A percentile compares a stretch with the other conserved stretches of the same genome.
Evolutionary conservation across 2,329 filamentous ascomycete species (phyloP).

Genomic region (Ceratocystis colombiana): DNA sequence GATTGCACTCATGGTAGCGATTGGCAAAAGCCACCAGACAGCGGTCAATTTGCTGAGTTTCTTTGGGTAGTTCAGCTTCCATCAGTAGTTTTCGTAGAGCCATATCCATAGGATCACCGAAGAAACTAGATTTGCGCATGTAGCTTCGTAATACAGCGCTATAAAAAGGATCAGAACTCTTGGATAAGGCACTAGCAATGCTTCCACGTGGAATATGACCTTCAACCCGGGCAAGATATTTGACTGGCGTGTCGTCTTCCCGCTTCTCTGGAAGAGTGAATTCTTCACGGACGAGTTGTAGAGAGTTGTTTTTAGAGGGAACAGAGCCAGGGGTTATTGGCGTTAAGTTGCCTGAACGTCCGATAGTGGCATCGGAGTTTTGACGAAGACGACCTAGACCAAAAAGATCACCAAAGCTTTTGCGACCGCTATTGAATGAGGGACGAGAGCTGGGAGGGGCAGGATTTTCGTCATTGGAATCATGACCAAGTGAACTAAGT

Average conservation of each 20-base stretch:
- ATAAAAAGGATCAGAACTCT: slow-evolving; percentile 75
- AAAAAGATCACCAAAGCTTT: slow-evolving; percentile 86
- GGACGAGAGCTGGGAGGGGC: slow-evolving; percentile 59
- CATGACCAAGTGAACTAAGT: slow-evolving; percentile 67
- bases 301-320: slow-evolving; percentile 70
- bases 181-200: slow-evolving; percentile 76
- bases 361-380: slow-evolving; percentile 56
- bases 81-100: slow-evolving; percentile 89
- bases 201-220: slow-evolving; percentile 67
- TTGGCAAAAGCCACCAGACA: slow-evolving; percentile 92
- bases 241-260: slow-evolving; percentile 81
- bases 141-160: slow-evolving; percentile 80
- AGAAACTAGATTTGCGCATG: slow-evolving; percentile 90
- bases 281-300: slow-evolving; percentile 65
- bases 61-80: slow-evolving; percentile 91
- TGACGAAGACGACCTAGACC: slow-evolving; percentile 68
- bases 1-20: slow-evolving; percentile 95
- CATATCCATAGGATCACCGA: slow-evolving; percentile 97
- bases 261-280: slow-evolving; percentile 64
- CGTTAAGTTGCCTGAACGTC: slow-evolving; percentile 58
- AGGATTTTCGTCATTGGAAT: slow-evolving; percentile 60
- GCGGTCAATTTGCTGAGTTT: slow-evolving; percentile 95
- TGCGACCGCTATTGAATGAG: slow-evolving; percentile 80
- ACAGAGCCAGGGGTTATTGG: slow-evolving; percentile 59
- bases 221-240: slow-evolving; percentile 76